A percentile compares a stretch with the other conserved stretches of the same genome.
Evolutionary conservation across 2,329 filamentous ascomycete genomes (phyloP).

Genomic region (Zasmidium angulare): DNA sequence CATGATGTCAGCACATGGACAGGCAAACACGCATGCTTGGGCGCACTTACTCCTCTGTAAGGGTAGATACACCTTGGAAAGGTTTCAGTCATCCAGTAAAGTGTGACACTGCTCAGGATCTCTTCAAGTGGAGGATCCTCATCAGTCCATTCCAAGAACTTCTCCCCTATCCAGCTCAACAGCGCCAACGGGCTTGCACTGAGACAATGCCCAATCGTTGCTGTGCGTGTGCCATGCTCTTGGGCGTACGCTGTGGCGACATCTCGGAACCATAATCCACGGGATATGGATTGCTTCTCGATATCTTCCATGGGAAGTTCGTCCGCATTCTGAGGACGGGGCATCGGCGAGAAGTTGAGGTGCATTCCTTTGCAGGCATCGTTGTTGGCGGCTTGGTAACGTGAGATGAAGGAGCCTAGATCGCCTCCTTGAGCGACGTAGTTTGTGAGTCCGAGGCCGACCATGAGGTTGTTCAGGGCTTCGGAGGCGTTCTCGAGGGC

Average conservation of each 20-base stretch:
- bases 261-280: constrained; percentile 40
- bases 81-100: constrained; percentile 57
- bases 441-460: constrained; percentile 51
- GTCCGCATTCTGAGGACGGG: constrained; percentile 26
- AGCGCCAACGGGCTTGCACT: constrained; percentile 56
- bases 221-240: constrained; percentile 55
- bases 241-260: constrained; percentile 51
- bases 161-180: constrained; percentile 59
- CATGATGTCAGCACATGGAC: not conserved
- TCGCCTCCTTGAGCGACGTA: constrained; percentile 59
- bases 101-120: constrained; percentile 49
- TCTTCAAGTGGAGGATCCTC: constrained; percentile 39
- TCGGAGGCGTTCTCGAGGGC: constrained; percentile 39
- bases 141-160: constrained; percentile 56
- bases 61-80: constrained; percentile 51
- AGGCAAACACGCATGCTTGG: not conserved
- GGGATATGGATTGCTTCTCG: constrained; percentile 42
- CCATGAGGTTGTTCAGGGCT: constrained; percentile 51
- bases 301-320: constrained; percentile 26
- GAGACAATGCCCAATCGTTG: constrained; percentile 58
- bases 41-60: constrained; percentile 39
- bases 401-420: constrained; percentile 46
- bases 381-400: constrained; percentile 26
- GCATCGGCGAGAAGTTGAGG: constrained; percentile 25
- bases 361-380: constrained; percentile 27